These are phyloP conservation scores for Arthroderma sp. DNA, from an alignment of 2,329 filamentous ascomycete species.

Conservation along the genomic window DNA sequence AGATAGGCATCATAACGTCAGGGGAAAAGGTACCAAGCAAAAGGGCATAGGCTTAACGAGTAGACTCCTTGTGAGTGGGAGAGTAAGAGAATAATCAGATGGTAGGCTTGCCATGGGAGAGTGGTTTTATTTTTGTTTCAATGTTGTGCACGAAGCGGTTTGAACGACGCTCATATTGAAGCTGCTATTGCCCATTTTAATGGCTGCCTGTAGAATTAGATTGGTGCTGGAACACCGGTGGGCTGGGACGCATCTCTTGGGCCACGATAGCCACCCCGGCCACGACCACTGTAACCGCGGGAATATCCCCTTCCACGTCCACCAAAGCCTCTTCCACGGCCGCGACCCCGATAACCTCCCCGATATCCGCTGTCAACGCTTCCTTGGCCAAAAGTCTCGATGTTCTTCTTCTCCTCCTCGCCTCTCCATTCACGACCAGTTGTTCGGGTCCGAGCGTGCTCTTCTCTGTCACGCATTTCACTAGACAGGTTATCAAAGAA, in stretches of 20 bases:
- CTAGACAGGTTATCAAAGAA: conserved; percentile 99
- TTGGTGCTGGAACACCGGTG: conserved; percentile 23
- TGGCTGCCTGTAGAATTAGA: not conserved
- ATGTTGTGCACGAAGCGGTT: too few species aligned
- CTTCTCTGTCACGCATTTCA: conserved; percentile 77
- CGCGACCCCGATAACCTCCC: conserved; percentile 63
- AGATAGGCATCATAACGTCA: too few species aligned
- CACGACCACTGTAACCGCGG: conserved; percentile 34
- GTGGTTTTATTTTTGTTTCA: too few species aligned
- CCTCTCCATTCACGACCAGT: conserved; percentile 78
- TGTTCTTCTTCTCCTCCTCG: conserved; percentile 88
- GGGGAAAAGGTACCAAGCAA: too few species aligned
- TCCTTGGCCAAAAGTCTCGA: conserved; percentile 94
- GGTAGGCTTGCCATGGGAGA: too few species aligned
- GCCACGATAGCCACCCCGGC: conserved; percentile 33
- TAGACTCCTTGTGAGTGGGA: too few species aligned
- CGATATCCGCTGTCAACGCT: conserved; percentile 81
- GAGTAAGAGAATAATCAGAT: too few species aligned
- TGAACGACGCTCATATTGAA: too few species aligned
- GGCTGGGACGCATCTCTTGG: conserved; percentile 24
- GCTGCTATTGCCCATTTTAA: too few species aligned
- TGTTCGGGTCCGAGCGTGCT: conserved; percentile 51
- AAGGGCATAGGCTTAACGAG: too few species aligned
- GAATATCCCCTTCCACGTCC: conserved; percentile 35
- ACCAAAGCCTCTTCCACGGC: conserved; percentile 40